phyloP scores from a whole-genome alignment of 2,329 filamentous ascomycete species.

The Penicillium sp. region DNA sequence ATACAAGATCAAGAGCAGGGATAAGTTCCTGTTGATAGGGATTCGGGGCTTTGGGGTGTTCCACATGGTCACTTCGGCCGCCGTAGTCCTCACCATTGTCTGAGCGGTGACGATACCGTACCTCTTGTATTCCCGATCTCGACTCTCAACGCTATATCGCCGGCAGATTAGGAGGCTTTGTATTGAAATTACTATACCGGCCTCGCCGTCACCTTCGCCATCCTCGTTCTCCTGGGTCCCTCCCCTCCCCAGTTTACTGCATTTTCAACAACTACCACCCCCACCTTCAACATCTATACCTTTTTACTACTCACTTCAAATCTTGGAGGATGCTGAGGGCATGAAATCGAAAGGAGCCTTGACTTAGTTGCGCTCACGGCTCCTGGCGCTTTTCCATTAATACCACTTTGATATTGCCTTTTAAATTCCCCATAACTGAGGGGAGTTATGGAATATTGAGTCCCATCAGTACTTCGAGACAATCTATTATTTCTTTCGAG shows the following conservation, averaged over 20 bases:
- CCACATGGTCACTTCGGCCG: conserved; percentile 23
- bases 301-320: conserved; percentile 2
- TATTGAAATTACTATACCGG: conserved; percentile 23
- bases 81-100: conserved; percentile 19
- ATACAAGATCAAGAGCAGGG: conserved; percentile 6
- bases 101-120: conserved; percentile 20
- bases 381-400: conserved; percentile 35
- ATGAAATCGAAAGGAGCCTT: conserved; percentile 40
- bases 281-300: conserved; percentile 10
- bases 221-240: conserved; percentile 19
- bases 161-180: not conserved
- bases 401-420: conserved; percentile 21
- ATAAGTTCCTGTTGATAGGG: conserved; percentile 5
- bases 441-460: conserved; percentile 32
- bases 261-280: conserved; percentile 24
- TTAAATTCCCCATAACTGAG: conserved; percentile 21
- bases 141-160: not conserved
- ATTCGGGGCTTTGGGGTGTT: conserved; percentile 17
- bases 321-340: conserved; percentile 39
- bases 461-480: conserved; percentile 17
- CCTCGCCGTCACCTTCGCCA: conserved; percentile 19
- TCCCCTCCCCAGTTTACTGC: conserved; percentile 17
- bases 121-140: not conserved
- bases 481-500: conserved; percentile 14
- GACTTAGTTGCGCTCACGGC: conserved; percentile 42